These are phyloP conservation scores for Chlorella vulgaris DNA, from an alignment of 139 green algal species.

Conservation along the genomic window DNA sequence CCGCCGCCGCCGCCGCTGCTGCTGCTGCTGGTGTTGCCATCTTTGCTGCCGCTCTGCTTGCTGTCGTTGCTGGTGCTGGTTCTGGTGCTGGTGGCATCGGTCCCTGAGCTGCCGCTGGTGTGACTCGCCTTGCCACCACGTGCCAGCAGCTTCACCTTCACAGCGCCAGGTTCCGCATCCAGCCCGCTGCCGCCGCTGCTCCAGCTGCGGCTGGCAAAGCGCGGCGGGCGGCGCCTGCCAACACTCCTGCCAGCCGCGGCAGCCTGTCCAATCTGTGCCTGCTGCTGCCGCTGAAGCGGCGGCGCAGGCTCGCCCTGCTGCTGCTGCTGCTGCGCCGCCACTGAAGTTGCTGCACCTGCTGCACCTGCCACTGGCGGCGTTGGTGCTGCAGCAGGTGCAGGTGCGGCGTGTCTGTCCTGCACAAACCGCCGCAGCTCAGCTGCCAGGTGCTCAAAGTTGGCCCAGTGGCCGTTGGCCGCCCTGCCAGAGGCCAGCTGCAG, in stretches of 20 bases:
- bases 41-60: background rate
- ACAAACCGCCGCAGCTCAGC: slow-evolving; percentile 34
- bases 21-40: background rate
- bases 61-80: background rate
- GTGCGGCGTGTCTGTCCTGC: too few relatives aligned
- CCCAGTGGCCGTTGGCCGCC: slow-evolving; percentile 42
- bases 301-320: too few relatives aligned
- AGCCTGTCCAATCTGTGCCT: background rate
- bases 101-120: background rate
- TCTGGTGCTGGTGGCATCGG: background rate
- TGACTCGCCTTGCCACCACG: background rate
- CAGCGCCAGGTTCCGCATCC: background rate
- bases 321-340: too few relatives aligned
- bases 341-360: too few relatives aligned
- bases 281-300: background rate
- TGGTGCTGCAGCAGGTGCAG: too few relatives aligned
- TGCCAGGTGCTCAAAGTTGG: slow-evolving; percentile 23
- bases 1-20: background rate
- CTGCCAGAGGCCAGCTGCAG: slow-evolving; percentile 25
- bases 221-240: background rate
- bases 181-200: background rate
- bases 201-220: slow-evolving; percentile 11
- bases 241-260: background rate
- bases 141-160: background rate
- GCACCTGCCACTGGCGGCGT: too few relatives aligned